Percentiles rank a stretch among this genome's conserved stretches.
Conservation (phyloP, 768 basidiomycete species). For the Podaxis sp. region DNA sequence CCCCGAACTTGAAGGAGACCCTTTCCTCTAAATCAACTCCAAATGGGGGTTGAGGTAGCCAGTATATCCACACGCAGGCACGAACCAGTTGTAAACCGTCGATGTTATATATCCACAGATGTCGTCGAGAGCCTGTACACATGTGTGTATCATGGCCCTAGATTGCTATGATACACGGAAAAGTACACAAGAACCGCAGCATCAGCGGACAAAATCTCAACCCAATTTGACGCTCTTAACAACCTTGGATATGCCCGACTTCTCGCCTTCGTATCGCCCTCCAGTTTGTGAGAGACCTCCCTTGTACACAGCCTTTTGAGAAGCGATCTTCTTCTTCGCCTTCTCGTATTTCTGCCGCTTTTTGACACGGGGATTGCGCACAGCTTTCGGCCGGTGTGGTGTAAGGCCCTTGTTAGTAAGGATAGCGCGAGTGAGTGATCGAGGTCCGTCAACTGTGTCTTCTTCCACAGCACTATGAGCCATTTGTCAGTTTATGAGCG, state of each 20-base stretch:
- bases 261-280: conserved; percentile 86
- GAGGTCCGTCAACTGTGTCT: conserved; percentile 60
- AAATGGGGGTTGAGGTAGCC: neutral
- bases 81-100: neutral
- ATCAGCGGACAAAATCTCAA: conserved; percentile 21
- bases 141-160: too few relatives aligned
- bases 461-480: conserved; percentile 19
- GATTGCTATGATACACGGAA: too few relatives aligned
- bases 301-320: conserved; percentile 91
- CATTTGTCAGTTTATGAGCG: conserved; percentile 16
- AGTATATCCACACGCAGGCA: neutral
- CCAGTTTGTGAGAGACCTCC: conserved; percentile 72
- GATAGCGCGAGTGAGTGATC: conserved; percentile 87
- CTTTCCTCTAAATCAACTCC: neutral
- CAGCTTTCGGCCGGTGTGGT: conserved; percentile 81
- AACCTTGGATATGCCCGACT: conserved; percentile 87
- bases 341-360: conserved; percentile 92
- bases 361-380: conserved; percentile 97
- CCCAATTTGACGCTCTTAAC: conserved; percentile 81
- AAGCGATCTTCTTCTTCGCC: conserved; percentile 88
- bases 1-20: neutral
- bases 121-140: neutral
- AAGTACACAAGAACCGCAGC: too few relatives aligned
- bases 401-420: conserved; percentile 94
- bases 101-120: neutral